Evolutionary conservation across 768 basidiomycete genomes (phyloP).

Genomic region (Russula ochroleuca): DNA sequence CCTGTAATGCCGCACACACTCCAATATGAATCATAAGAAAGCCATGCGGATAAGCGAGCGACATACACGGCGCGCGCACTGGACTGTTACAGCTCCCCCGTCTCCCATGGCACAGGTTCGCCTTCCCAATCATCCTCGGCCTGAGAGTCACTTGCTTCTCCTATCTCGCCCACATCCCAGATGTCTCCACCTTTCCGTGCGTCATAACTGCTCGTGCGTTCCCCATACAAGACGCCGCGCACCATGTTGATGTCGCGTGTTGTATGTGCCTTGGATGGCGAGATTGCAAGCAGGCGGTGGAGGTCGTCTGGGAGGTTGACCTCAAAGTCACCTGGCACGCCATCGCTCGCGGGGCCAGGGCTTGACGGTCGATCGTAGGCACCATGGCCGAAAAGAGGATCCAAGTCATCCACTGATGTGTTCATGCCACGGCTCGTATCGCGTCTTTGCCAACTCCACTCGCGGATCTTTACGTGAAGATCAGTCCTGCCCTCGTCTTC

Average conservation of each 20-base stretch:
- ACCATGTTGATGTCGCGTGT: slow-evolving; percentile 41
- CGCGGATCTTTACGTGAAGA: slow-evolving; percentile 32
- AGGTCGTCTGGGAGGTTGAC: slow-evolving; percentile 64
- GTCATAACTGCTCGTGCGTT: slow-evolving; percentile 53
- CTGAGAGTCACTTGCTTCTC: slow-evolving; percentile 34
- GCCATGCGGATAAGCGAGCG: slow-evolving; percentile 28
- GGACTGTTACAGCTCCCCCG: slow-evolving; percentile 59
- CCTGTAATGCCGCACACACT: slow-evolving; percentile 13
- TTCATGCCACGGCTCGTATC: slow-evolving; percentile 8
- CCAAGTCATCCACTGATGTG: slow-evolving; percentile 21
- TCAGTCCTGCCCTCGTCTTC: slow-evolving; percentile 30
- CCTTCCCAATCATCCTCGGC: slow-evolving; percentile 60
- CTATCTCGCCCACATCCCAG: slow-evolving; percentile 70
- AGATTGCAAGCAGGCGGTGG: slow-evolving; percentile 59
- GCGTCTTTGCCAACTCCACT: slow-evolving; percentile 31
- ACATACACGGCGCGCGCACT: slow-evolving; percentile 30
- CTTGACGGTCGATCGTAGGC: slow-evolving; percentile 22
- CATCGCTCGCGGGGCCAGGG: slow-evolving; percentile 30
- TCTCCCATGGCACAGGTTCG: slow-evolving; percentile 78
- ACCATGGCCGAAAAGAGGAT: slow-evolving; percentile 18
- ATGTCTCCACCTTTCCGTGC: slow-evolving; percentile 63
- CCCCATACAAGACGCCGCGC: slow-evolving; percentile 56
- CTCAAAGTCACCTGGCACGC: slow-evolving; percentile 41
- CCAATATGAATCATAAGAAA: slow-evolving; percentile 18
- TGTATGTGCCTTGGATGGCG: slow-evolving; percentile 38